phyloP scores from a whole-genome alignment of 2,329 filamentous ascomycete species.

The Xylariaceae sp. region DNA sequence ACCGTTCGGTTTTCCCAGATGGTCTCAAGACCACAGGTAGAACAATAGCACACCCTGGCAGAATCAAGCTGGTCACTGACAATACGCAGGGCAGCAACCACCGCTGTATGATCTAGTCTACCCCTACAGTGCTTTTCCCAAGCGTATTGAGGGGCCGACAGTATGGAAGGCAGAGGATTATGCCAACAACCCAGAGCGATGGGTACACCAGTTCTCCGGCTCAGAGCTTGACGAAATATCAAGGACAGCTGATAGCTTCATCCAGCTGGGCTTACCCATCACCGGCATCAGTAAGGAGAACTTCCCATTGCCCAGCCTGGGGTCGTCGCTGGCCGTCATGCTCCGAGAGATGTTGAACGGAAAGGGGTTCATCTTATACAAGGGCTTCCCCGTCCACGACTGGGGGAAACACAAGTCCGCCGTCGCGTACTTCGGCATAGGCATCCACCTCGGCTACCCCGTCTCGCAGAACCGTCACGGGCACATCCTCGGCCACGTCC shows the following conservation, averaged over 20 bases:
- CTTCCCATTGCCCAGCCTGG: constrained; percentile 58
- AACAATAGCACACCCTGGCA: background rate
- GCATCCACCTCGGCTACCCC: constrained; percentile 82
- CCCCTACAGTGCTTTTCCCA: constrained; percentile 62
- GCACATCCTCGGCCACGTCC: constrained; percentile 84
- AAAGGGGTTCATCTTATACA: constrained; percentile 88
- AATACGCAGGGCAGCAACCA: constrained; percentile 58
- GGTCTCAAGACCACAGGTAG: constrained; percentile 52
- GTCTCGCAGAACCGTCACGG: constrained; percentile 77
- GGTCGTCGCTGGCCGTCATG: constrained; percentile 48
- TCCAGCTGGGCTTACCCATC: constrained; percentile 53
- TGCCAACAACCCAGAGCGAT: constrained; percentile 56
- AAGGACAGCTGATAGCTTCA: constrained; percentile 57
- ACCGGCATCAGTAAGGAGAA: constrained; percentile 58
- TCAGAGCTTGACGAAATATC: constrained; percentile 60
- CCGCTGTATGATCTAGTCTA: constrained; percentile 58
- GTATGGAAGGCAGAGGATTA: constrained; percentile 65
- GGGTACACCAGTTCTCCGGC: constrained; percentile 62
- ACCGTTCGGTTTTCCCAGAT: constrained; percentile 54
- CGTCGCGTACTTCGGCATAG: constrained; percentile 85
- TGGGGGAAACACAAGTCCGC: constrained; percentile 80
- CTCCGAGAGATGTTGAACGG: constrained; percentile 70
- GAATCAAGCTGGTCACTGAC: background rate
- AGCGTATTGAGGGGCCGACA: constrained; percentile 60
- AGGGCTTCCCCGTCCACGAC: constrained; percentile 69